These are phyloP conservation scores for Terfezia claveryi DNA, from an alignment of 495 filamentous ascomycete genomes.

Conservation along the genomic window DNA sequence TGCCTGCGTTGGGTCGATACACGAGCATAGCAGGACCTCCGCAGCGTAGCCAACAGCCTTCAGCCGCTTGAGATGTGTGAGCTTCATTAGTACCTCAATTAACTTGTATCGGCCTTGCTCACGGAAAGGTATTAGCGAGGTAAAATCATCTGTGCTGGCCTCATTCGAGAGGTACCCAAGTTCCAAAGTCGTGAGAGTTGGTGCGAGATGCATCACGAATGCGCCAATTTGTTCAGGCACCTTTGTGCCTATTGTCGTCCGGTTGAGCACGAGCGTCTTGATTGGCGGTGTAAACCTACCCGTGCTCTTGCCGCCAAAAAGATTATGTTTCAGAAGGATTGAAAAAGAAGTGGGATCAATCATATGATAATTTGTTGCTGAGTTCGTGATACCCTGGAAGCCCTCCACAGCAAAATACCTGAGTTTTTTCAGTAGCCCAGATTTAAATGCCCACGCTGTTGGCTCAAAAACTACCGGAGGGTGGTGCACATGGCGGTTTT, in stretches of 20 bases:
- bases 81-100: neutral
- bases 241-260: neutral
- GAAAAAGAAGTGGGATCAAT: neutral
- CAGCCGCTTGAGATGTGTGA: neutral
- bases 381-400: neutral
- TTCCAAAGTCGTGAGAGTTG: neutral
- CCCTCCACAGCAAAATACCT: neutral
- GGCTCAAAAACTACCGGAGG: neutral
- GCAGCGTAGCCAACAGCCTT: neutral
- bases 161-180: neutral
- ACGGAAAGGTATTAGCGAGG: neutral
- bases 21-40: neutral
- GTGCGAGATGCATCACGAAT: neutral
- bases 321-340: neutral
- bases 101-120: neutral
- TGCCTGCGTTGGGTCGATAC: neutral
- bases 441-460: neutral
- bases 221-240: neutral
- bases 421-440: neutral
- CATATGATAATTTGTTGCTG: neutral
- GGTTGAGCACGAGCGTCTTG: neutral
- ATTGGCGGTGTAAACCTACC: neutral
- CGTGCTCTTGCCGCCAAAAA: neutral
- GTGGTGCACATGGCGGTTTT: neutral
- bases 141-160: neutral